Evolutionary conservation across 106 monocot species (phyloP).

Genomic region (Dioscorea zingiberensis): DNA sequence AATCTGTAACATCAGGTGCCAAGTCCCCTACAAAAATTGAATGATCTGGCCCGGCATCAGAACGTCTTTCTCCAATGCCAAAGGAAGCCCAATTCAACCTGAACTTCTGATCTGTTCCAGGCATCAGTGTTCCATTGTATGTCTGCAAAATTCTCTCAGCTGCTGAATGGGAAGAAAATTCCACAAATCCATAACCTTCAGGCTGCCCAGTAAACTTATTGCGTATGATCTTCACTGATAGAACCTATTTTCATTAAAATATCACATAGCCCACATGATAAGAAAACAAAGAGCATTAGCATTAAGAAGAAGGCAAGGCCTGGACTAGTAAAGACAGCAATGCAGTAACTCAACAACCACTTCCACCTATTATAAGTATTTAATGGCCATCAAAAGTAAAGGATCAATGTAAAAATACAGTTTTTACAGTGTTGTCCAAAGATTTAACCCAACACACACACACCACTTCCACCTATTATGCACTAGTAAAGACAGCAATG

Average conservation of each 20-base stretch:
- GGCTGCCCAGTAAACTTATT: constrained; percentile 91
- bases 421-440: no score
- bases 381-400: no score
- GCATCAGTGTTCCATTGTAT: constrained; percentile 91
- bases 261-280: not conserved
- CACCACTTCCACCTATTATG: no score
- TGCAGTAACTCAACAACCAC: no score
- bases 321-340: no score
- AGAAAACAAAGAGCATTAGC: no score
- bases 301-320: no score
- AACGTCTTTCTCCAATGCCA: constrained; percentile 76
- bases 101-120: constrained; percentile 85
- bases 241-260: constrained; percentile 34
- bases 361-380: no score
- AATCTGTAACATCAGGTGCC: constrained; percentile 96
- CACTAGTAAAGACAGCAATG: no score
- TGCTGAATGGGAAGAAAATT: constrained; percentile 82
- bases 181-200: constrained; percentile 96
- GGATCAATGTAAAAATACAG: no score
- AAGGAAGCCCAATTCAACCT: constrained; percentile 98
- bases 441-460: no score
- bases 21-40: constrained; percentile 99
- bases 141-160: constrained; percentile 82
- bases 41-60: constrained; percentile 71
- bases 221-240: constrained; percentile 88